Evolutionary conservation across 192 early-diverging fungal genomes (phyloP), one percentile per base, ranked within the genome.

Genomic region (Coemansia asiatica): DNA sequence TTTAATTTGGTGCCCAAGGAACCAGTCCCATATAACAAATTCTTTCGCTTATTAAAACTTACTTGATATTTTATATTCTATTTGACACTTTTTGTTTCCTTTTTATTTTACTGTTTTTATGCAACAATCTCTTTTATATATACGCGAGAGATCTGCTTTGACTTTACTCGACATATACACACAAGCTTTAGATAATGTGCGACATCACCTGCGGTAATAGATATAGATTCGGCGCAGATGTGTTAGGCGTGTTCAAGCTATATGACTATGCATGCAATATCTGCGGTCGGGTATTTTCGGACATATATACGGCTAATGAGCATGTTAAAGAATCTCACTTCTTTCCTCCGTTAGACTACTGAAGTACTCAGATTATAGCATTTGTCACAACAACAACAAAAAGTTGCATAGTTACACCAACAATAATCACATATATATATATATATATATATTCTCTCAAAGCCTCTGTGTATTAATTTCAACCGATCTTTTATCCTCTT

Each of bases 271-370:
- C 68, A 6, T 81, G 78, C 63, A 75, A 69, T 55, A 71, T 81
- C 54, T 81, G 78, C 66, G 78, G 78, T 15, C 28, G 25, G 3
- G 63, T 75, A 18, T 81, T 81, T 35, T 50, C 63, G 13, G 56
- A 31, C n/a, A 48, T 75, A 1, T 60, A 61, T 16, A 69, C 54
- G 6, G 78, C 78, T 33, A 64, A 66, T 47, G 73, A 81, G 38
- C 78, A 81, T 28, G 72, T 81, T 60, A 71, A 72, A 55, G 78
- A 75, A 27, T 63, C 62, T 58, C 78, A 81, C 67, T 81, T 81
- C 61, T 81, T 75, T 46, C 78, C 78, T n/a, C 69, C 68, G 6
- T 40, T 81, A 5, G 76, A 79, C 56, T 67, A 63, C 40, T 74
- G 48, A 67, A 16, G n/a, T n/a, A n/a, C n/a, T n/a, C n/a, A n/a